Percentiles rank a stretch among this genome's conserved stretches.
These are phyloP conservation scores for Puccinellia tenuiflora DNA, from an alignment of 176 grass and related monocot genomes.

Conservation along the genomic window DNA sequence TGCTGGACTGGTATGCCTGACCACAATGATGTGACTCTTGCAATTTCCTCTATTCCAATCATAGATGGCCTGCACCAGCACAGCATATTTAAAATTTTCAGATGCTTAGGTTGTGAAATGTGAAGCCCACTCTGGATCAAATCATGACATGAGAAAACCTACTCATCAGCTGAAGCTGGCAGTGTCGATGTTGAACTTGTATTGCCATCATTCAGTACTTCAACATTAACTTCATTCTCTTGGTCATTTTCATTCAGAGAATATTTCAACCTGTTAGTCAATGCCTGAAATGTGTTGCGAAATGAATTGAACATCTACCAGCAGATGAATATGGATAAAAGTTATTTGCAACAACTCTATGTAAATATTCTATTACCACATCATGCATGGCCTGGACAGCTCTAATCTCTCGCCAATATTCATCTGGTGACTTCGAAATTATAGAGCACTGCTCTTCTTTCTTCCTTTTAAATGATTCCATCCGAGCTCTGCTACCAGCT, in stretches of 20 bases:
- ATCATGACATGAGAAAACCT: slow-evolving; percentile 35
- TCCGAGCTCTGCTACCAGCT: slow-evolving; percentile 88
- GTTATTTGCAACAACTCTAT: neutral
- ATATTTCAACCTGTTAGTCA: slow-evolving; percentile 82
- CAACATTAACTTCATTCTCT: slow-evolving; percentile 32
- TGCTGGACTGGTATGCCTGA: slow-evolving; percentile 92
- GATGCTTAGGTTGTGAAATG: slow-evolving; percentile 1
- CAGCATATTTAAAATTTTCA: neutral
- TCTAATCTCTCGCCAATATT: slow-evolving; percentile 97
- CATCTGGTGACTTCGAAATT: slow-evolving; percentile 79
- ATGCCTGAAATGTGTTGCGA: slow-evolving; percentile 39
- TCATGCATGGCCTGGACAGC: slow-evolving; percentile 88
- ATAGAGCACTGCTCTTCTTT: slow-evolving; percentile 73
- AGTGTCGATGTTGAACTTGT: slow-evolving; percentile 13
- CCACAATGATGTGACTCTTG: slow-evolving; percentile 82
- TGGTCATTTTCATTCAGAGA: slow-evolving; percentile 46
- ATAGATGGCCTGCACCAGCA: slow-evolving; percentile 45
- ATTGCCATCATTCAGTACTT: slow-evolving; percentile 25
- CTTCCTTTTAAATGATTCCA: slow-evolving; percentile 89
- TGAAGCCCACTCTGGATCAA: slow-evolving; percentile 10
- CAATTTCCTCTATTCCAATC: slow-evolving; percentile 90
- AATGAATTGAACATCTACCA: slow-evolving; percentile 23
- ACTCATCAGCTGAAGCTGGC: slow-evolving; percentile 49
- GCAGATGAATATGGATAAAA: neutral
- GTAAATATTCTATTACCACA: slow-evolving; percentile 47